Base-by-base conservation (phyloP, 192 early-diverging fungal species). In the Backusella liffmaniae region DNA sequence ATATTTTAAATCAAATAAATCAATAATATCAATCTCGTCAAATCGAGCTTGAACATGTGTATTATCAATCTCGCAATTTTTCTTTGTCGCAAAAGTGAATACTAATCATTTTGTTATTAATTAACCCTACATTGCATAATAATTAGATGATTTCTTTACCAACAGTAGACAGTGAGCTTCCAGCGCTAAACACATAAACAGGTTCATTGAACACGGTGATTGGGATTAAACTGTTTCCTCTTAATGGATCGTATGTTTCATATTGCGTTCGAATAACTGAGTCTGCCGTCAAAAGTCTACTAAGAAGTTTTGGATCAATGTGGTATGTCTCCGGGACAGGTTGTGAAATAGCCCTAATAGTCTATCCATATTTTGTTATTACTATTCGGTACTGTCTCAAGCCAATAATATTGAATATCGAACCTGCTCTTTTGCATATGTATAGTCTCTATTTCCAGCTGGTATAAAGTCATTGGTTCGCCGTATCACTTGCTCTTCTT, bases 1-100 rank as follows among this genome's bases (percentile, higher is more conserved):
- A 62, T 62, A 62, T 62, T 62, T 29, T 29, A 62, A 62, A 29
- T 62, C 56, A 62, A 62, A 59, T 12, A 59, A 12, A 59, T 59
- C 56, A 59, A 59, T 12, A 2, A 26, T 59, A 10, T 3, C 29
- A 2, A 59, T 59, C 23, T 12, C 29, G 23, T 59, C 56, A 59
- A 59, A 59, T 59, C 56, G 56, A 59, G 23, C 23, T 4, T 59
- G 23, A 12, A 59, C 56, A 4, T 23, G 12, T 26, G 26, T 26
- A 13, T 29, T 8, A 59, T 59, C 23, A 8, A 59, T 59, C 7
- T 59, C 9, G 9, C 56, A 59, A 12, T 10, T 59, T 23, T 26
- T 59, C 8, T 26, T 59, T 26, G 56, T 59, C 12, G 56, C 21
- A 29, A 26, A 59, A 4, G 56, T 13, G 21, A 59, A 59, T 59